These are phyloP conservation scores for Diplotaxis tenuifolia DNA, from an alignment of 345 rosid species.

Conservation along the genomic window DNA sequence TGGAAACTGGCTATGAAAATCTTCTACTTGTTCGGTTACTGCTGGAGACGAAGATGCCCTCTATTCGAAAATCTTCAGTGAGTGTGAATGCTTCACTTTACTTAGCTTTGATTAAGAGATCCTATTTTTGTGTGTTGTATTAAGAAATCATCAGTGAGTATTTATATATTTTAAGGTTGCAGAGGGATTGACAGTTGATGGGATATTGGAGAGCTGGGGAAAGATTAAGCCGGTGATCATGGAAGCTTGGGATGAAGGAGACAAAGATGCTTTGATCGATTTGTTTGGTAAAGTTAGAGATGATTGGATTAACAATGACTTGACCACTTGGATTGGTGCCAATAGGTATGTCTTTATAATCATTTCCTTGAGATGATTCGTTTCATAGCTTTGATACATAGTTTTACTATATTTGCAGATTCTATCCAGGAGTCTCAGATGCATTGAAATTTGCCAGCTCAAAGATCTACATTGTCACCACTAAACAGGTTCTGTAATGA, in stretches of 20 bases:
- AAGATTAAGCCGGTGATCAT: slow-evolving; percentile 71
- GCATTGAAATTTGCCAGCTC: slow-evolving; percentile 85
- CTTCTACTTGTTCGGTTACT: slow-evolving; percentile 74
- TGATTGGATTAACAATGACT: slow-evolving; percentile 77
- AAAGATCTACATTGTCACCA: slow-evolving; percentile 71
- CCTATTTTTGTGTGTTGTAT: not conserved
- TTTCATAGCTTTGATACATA: not conserved
- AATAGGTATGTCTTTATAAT: slow-evolving; percentile 54
- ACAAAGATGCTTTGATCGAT: slow-evolving; percentile 59
- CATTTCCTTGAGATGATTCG: not conserved
- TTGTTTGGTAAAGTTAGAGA: slow-evolving; percentile 90
- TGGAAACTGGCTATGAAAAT: slow-evolving; percentile 93
- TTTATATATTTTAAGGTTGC: slow-evolving; percentile 52
- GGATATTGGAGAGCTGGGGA: slow-evolving; percentile 71
- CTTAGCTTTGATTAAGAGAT: slow-evolving; percentile 10
- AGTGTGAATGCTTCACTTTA: slow-evolving; percentile 27
- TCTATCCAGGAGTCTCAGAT: slow-evolving; percentile 88
- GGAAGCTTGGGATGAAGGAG: slow-evolving; percentile 83
- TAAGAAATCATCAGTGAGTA: not conserved
- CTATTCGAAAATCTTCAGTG: slow-evolving; percentile 74
- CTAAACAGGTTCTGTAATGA: slow-evolving; percentile 61
- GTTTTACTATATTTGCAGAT: slow-evolving; percentile 42
- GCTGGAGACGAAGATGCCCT: slow-evolving; percentile 65
- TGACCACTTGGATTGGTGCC: slow-evolving; percentile 88
- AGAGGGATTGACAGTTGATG: slow-evolving; percentile 66